Evolutionary conservation across 371 early-diverging fungal species (phyloP), one percentile per base, ranked within the genome.

Genomic region (Mucor indicus): DNA sequence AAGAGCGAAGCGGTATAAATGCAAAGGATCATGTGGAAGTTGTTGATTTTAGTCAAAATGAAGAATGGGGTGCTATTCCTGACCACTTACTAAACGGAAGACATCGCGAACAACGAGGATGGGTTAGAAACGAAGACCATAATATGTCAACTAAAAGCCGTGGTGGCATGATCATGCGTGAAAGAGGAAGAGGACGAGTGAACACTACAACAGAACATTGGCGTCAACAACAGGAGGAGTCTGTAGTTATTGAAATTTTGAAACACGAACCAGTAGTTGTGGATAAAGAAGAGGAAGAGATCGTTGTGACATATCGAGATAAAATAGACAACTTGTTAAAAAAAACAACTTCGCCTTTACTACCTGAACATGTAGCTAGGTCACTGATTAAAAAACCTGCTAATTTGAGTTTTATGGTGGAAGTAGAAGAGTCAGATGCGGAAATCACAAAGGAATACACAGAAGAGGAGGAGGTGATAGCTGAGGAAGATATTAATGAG

Each of bases 321-420:
- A n/a, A n/a, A n/a, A n/a, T n/a, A n/a, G n/a, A 7, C 11, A 27
- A 27, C 5, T 11, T 27, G 7, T 11, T 27, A 6, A 56, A 53
- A 15, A 41, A 57, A n/a, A 51, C 61, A 1, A 15, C 38, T 11
- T 37, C 53, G 3, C 58, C 67, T 3, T 59, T 71, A 11, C 67
- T 70, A n/a, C 62, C 71, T 23, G 46, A 47, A 15, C 44, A 38
- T 11, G 52, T 67, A 27, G 52, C 60, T 38, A 55, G 53, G 12
- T 29, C 54, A n/a, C n/a, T n/a, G n/a, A 55, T 47, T 40, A 50
- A 49, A 17, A 70, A 64, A 13, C 70, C 67, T 10, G 35, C 44
- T 3, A 50, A 48, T 32, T 38, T 70, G 33, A 57, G 51, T n/a
- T 70, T 70, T 19, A 61, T 64, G 57, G 39, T 62, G 11, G 57